Percentiles rank a stretch among this genome's conserved stretches.
These are phyloP conservation scores for Daldinia sp. DNA, from an alignment of 2,329 filamentous ascomycete genomes.

Conservation along the genomic window DNA sequence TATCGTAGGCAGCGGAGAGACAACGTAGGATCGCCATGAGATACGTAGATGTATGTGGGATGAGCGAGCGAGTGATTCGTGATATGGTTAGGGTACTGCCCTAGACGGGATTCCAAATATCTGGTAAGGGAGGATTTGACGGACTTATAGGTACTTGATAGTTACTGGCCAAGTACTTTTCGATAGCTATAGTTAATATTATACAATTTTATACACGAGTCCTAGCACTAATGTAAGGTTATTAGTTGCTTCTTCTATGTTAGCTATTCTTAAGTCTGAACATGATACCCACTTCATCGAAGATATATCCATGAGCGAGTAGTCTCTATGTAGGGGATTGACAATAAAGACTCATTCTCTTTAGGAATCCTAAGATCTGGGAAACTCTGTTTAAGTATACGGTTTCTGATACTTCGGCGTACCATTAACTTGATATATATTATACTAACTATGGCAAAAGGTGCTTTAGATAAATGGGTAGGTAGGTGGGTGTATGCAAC, in stretches of 20 bases:
- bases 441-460: too few species aligned
- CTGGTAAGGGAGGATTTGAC: not conserved
- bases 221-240: not conserved
- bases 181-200: not conserved
- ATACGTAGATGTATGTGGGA: too few species aligned
- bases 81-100: not conserved
- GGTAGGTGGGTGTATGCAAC: too few species aligned
- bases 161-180: not conserved
- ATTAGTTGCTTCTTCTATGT: not conserved
- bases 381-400: not conserved
- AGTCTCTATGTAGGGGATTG: not conserved
- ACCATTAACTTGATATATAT: not conserved
- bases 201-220: not conserved
- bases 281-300: not conserved
- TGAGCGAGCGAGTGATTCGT: not conserved
- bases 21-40: not conserved
- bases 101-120: too few species aligned
- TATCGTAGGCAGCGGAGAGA: too few species aligned
- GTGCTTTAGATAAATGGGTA: too few species aligned
- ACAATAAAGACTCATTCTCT: not conserved
- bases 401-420: not conserved
- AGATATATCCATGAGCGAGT: not conserved
- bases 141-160: not conserved
- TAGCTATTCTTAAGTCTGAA: not conserved
- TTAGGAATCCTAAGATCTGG: too few species aligned